Evolutionary conservation across 2,329 filamentous ascomycete species (phyloP), one percentile per base, ranked within the genome.

Genomic region (Penicillium corylophilum): DNA sequence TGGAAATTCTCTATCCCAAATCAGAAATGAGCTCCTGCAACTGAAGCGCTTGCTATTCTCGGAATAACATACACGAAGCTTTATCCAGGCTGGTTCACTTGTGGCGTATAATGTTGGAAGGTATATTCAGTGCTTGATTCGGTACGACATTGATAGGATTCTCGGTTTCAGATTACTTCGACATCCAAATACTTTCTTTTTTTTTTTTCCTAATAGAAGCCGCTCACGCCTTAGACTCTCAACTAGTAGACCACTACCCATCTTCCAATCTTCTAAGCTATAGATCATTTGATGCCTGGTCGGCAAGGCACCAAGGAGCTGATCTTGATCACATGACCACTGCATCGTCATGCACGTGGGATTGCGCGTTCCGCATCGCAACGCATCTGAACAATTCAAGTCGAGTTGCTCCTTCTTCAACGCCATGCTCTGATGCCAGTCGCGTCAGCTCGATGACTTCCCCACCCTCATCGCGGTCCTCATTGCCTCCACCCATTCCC

Each of bases 401-500:
- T 8, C 18, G 31, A 45, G 38, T 40, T 35, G 20, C 42, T 46
- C 41, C 43, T 44, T 29, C 51, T n/a, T 39, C 39, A 60, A 52
- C 52, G 33, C 55, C 60, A 70, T 72, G 69, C 59, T 56, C 48
- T 55, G 46, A 67, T 66, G 57, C 64, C 57, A 61, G 47, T 47
- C 50, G 44, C 53, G 40, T 56, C 60, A 58, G 57, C 66, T 65
- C 67, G 56, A 71, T 69, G 69, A 61, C 61, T 65, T 58, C 62
- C 40, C 60, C 65, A 60, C 58, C 67, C 47, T 61, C 65, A 46
- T 65, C 70, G 33, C 65, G 69, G 23, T 66, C 69, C 8, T 64
- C 72, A 9, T 66, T 74, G 38, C 72, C 74, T 43, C 73, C 74
- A 39, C 73, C 75, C 13, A 69, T 76, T 41, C 74, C 74, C 47